phyloP scores from a whole-genome alignment of 495 filamentous ascomycete genomes.

The Aspergillus affinis region DNA sequence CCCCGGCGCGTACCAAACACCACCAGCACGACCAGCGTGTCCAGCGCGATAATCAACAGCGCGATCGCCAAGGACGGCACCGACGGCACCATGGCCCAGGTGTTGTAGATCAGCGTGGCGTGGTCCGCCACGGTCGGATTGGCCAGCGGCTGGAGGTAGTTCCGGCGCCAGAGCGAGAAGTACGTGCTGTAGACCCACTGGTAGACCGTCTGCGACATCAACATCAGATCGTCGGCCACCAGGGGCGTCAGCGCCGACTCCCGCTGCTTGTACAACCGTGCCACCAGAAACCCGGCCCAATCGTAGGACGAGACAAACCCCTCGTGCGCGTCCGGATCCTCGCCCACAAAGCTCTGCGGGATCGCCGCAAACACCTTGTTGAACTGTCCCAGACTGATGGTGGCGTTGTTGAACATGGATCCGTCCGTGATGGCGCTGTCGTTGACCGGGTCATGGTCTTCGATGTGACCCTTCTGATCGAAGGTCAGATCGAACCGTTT shows the following conservation, averaged over 20 bases:
- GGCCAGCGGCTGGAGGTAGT: slow-evolving; percentile 34
- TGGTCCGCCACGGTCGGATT: slow-evolving; percentile 23
- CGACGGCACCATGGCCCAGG: slow-evolving; percentile 38
- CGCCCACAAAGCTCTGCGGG: slow-evolving; percentile 37
- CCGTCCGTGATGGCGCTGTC: slow-evolving; percentile 28
- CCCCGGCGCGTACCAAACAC: slow-evolving; percentile 42
- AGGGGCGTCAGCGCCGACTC: slow-evolving; percentile 30
- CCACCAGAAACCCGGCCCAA: slow-evolving; percentile 43
- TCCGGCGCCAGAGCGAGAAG: slow-evolving; percentile 39
- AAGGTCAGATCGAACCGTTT: slow-evolving; percentile 33
- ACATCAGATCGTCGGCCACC: slow-evolving; percentile 23
- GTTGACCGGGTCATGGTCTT: slow-evolving; percentile 16
- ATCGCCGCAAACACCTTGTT: slow-evolving; percentile 44
- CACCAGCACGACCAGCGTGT: slow-evolving; percentile 38
- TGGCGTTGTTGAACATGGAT: slow-evolving; percentile 40
- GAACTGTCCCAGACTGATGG: slow-evolving; percentile 40
- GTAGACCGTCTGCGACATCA: slow-evolving; percentile 36
- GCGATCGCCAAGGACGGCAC: slow-evolving; percentile 33
- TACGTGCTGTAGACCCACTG: slow-evolving; percentile 46
- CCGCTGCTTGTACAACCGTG: slow-evolving; percentile 35
- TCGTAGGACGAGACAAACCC: slow-evolving; percentile 38
- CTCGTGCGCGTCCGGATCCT: slow-evolving; percentile 23
- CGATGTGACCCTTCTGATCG: slow-evolving; percentile 37
- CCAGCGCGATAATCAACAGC: slow-evolving; percentile 36
- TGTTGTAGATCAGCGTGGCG: slow-evolving; percentile 33